Evolutionary conservation across 805 yeast genomes (phyloP), one percentile per base, ranked within the genome.

Genomic region (Naumovozyma castellii): DNA sequence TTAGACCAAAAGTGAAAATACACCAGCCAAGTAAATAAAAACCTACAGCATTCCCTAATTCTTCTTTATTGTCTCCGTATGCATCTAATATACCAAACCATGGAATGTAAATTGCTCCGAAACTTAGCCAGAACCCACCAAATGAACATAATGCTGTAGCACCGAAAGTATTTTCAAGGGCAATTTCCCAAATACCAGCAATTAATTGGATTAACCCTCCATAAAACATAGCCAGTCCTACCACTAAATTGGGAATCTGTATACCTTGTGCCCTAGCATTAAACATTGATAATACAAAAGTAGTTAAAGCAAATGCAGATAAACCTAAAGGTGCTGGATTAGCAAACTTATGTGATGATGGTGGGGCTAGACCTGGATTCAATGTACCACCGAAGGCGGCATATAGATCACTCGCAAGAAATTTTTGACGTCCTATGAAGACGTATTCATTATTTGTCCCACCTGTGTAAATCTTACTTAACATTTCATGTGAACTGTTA

Each of bases 331-430:
- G 82, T 28, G 79, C 79, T 12, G 84, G 82, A 53, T 77, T 78
- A 35, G 75, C 84, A 49, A 78, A 68, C 46, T 70, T 69, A 50
- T 79, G 78, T 6, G 64, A 55, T 13, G 90, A 72, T 4, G 75
- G 71, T n/a, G 72, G 69, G 20, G 74, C 59, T 41, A 67, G 35
- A 68, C 85, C 90, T 18, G 92, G 85, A 48, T 78, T 78, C 56
- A 83, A 65, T 15, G 82, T 71, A 78, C 95, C 95, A 60, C 94
- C 95, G 47, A 82, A 82, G 2, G 90, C 90, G 18, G 61, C 61
- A 38, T 67, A 62, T 41, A 82, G 66, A 37, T 82, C 88, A 38
- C 68, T 59, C 49, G 71, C 74, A 40, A 75, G 67, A 45, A 80
- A 85, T 58, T 73, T 78, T 45, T 80, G 78, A 51, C 77, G 71